These are phyloP conservation scores for Cornus kousa DNA, from an alignment of 148 eudicot genomes.

Conservation along the genomic window DNA sequence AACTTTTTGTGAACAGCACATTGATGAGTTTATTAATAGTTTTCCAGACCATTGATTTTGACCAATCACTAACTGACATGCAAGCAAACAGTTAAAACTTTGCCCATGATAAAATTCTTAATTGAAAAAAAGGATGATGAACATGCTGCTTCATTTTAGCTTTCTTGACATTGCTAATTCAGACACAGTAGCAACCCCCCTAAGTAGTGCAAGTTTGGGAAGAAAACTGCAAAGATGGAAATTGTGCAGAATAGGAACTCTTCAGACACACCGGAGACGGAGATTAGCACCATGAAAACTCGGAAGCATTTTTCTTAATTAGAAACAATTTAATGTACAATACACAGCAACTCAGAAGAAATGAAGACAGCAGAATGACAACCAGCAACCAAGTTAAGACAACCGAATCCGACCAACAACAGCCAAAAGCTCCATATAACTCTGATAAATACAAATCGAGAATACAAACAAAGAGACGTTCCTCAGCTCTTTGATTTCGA, in stretches of 20 bases:
- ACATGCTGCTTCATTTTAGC: too few relatives aligned
- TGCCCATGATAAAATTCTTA: too few relatives aligned
- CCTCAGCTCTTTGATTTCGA: conserved; percentile 83
- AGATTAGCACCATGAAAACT: background rate
- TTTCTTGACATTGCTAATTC: too few relatives aligned
- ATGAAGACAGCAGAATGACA: background rate
- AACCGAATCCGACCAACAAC: background rate
- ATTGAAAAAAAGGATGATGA: too few relatives aligned
- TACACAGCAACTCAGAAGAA: conserved; percentile 7
- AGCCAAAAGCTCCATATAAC: background rate
- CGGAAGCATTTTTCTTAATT: background rate
- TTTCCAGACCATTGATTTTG: too few relatives aligned
- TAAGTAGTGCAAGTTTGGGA: too few relatives aligned
- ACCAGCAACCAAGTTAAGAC: conserved; percentile 16
- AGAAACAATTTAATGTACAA: conserved; percentile 19
- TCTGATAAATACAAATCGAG: conserved; percentile 14
- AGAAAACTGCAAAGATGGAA: background rate
- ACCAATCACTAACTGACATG: too few relatives aligned
- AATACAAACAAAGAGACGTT: conserved; percentile 19
- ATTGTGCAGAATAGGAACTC: background rate
- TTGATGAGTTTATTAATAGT: too few relatives aligned
- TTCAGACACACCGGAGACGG: too few relatives aligned
- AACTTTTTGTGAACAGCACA: too few relatives aligned
- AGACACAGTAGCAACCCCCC: too few relatives aligned
- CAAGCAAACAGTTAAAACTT: too few relatives aligned